Conservation (phyloP, 768 basidiomycete species). For the Cystobasidium tubakii region DNA sequence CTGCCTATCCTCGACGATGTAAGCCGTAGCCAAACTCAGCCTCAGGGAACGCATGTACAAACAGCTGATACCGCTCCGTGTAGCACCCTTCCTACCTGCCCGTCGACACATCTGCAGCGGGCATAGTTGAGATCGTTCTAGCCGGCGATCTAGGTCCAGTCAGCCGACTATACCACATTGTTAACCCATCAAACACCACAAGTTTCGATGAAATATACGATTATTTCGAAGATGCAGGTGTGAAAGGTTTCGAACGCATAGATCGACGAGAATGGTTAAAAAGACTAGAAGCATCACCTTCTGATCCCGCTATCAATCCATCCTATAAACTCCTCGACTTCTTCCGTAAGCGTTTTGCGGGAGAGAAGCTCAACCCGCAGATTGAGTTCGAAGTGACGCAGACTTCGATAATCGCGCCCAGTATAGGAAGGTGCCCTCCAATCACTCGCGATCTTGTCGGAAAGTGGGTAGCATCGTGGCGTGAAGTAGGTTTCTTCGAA, state of each 20-base stretch:
- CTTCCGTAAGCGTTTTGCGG: constrained; percentile 9
- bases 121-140: constrained; percentile 54
- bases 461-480: constrained; percentile 3
- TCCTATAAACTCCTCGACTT: constrained; percentile 5
- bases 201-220: constrained; percentile 10
- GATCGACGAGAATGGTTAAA: not conserved
- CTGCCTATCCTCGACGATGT: constrained; percentile 50
- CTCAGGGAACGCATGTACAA: not conserved
- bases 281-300: not conserved
- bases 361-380: not conserved
- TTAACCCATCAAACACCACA: not conserved
- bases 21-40: constrained; percentile 48
- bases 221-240: not conserved
- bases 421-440: constrained; percentile 2
- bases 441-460: not conserved
- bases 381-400: constrained; percentile 1
- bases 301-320: not conserved
- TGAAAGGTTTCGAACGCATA: not conserved
- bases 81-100: constrained; percentile 56
- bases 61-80: not conserved
- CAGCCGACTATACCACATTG: not conserved
- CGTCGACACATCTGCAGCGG: constrained; percentile 55
- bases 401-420: not conserved
- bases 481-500: not conserved
- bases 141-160: not conserved